Conservation (phyloP, 2,329 filamentous ascomycete genomes). For the Bipolaris sorokiniana region DNA sequence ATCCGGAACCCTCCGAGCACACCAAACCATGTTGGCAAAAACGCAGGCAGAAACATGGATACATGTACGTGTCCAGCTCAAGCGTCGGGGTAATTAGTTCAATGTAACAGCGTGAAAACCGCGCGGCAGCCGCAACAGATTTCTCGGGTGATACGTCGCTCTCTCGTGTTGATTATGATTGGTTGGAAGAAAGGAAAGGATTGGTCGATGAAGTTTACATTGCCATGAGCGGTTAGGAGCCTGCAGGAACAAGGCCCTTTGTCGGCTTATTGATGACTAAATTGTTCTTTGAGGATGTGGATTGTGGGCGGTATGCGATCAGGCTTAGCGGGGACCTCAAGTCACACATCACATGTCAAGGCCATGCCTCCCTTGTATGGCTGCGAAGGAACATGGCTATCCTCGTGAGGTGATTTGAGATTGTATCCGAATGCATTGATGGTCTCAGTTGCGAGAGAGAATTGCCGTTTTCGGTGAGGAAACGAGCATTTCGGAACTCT, state of each 20-base stretch:
- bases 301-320: neutral
- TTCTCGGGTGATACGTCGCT: neutral
- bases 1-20: conserved; percentile 13
- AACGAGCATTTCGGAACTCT: neutral
- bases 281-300: neutral
- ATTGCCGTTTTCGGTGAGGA: neutral
- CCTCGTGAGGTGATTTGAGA: neutral
- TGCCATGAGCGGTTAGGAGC: conserved; percentile 16
- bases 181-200: conserved; percentile 5
- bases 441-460: neutral
- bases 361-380: neutral
- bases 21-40: conserved; percentile 5
- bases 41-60: conserved; percentile 4
- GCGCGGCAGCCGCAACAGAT: conserved; percentile 5
- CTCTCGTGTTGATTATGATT: neutral
- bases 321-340: conserved; percentile 1
- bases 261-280: conserved; percentile 7
- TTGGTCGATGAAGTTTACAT: conserved; percentile 21
- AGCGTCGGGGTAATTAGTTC: conserved; percentile 8
- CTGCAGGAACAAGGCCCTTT: conserved; percentile 15
- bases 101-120: conserved; percentile 4
- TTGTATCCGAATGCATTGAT: too few relatives aligned
- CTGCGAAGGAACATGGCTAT: neutral
- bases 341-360: neutral
- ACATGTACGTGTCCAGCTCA: conserved; percentile 2